These are phyloP conservation scores for Quercus alba DNA, from an alignment of 306 rosid species.

Conservation along the genomic window DNA sequence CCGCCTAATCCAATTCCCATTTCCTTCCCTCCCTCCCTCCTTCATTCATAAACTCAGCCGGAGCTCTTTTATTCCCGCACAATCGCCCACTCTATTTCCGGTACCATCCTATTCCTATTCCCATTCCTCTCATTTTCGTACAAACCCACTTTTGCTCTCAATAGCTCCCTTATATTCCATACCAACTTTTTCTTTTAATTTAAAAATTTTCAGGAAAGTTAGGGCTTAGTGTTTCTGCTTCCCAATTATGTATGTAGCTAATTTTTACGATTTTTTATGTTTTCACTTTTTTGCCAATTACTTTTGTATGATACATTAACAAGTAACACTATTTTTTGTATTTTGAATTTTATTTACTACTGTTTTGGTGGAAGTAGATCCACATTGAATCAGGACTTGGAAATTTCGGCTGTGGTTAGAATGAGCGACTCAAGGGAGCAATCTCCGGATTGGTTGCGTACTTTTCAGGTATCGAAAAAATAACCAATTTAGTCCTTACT, in stretches of 20 bases:
- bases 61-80: background rate
- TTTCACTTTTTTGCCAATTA: too few relatives aligned
- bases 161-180: too few relatives aligned
- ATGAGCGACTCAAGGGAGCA: conserved; percentile 79
- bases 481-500: background rate
- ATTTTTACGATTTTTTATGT: too few relatives aligned
- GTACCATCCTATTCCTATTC: background rate
- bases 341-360: background rate
- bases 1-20: background rate
- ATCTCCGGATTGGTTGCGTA: conserved; percentile 91
- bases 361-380: background rate
- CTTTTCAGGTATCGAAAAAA: conserved; percentile 49
- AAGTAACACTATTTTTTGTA: background rate
- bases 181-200: too few relatives aligned
- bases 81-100: background rate
- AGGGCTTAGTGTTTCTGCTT: too few relatives aligned
- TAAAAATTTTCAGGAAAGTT: too few relatives aligned
- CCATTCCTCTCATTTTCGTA: too few relatives aligned
- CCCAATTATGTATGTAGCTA: too few relatives aligned
- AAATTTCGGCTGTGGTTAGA: background rate
- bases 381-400: background rate
- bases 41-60: background rate
- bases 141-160: too few relatives aligned
- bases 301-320: too few relatives aligned
- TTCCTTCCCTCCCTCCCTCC: too few relatives aligned